Conservation (phyloP, 441 rosid genomes). For the Pelargonium citronellum region DNA sequence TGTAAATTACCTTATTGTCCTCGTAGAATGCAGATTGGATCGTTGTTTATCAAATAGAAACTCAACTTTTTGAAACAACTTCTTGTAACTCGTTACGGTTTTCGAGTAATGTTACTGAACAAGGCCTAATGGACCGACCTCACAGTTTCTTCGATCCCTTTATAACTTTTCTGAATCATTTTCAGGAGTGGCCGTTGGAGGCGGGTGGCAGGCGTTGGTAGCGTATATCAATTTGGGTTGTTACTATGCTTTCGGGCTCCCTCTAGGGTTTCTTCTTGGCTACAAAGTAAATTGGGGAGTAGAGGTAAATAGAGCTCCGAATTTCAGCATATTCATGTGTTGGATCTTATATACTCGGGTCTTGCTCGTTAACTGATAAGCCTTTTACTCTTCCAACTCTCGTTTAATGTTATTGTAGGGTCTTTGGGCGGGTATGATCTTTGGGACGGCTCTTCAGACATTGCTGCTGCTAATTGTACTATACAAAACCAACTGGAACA, state of each 20-base stretch:
- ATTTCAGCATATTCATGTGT: too few relatives aligned
- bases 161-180: not conserved
- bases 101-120: too few relatives aligned
- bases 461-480: slow-evolving; percentile 47
- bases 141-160: too few relatives aligned
- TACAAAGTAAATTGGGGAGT: slow-evolving; percentile 58
- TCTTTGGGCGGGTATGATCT: slow-evolving; percentile 75
- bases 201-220: slow-evolving; percentile 82
- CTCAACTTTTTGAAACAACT: not conserved
- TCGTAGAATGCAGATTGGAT: too few relatives aligned
- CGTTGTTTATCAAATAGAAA: too few relatives aligned
- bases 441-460: slow-evolving; percentile 65
- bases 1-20: too few relatives aligned
- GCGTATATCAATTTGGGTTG: slow-evolving; percentile 71
- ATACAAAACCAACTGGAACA: slow-evolving; percentile 72
- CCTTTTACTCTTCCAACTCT: too few relatives aligned
- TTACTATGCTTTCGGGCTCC: slow-evolving; percentile 67
- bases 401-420: slow-evolving; percentile 34
- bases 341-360: not conserved
- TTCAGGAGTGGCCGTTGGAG: slow-evolving; percentile 79
- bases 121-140: too few relatives aligned
- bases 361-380: not conserved
- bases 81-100: too few relatives aligned
- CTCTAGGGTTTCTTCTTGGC: slow-evolving; percentile 67
- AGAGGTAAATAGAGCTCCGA: slow-evolving; percentile 30